phyloP scores from a whole-genome alignment of 768 basidiomycete species.

The Imleria badia region DNA sequence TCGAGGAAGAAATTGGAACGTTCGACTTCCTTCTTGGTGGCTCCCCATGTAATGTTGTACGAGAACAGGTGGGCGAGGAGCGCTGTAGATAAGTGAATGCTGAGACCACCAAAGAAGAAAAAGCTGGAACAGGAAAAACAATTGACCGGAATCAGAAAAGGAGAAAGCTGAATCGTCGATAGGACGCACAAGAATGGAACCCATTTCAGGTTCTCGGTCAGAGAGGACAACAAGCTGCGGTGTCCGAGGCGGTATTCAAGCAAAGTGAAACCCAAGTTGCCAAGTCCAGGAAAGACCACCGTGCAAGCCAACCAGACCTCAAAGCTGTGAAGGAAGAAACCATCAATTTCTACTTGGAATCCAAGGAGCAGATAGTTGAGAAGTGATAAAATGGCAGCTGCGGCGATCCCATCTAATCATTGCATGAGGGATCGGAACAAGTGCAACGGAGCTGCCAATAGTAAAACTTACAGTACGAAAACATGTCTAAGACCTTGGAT shows the following conservation, averaged over 20 bases:
- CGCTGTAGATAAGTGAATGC: constrained; percentile 51
- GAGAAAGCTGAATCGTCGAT: neutral
- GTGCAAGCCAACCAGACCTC: constrained; percentile 81
- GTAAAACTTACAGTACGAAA: constrained; percentile 46
- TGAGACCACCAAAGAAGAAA: constrained; percentile 58
- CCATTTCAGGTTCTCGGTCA: constrained; percentile 30
- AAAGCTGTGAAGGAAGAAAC: constrained; percentile 74
- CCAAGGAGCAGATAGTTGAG: constrained; percentile 80
- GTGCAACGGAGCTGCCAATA: neutral
- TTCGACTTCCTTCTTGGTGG: constrained; percentile 81
- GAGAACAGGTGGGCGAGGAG: constrained; percentile 57
- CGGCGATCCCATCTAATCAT: constrained; percentile 55
- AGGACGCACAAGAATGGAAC: constrained; percentile 39
- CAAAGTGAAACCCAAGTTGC: constrained; percentile 71
- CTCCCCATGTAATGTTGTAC: constrained; percentile 59
- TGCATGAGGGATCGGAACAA: neutral
- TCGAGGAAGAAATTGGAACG: constrained; percentile 76
- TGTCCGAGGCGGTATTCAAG: constrained; percentile 72
- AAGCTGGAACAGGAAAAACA: constrained; percentile 23
- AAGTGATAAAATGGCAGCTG: constrained; percentile 59
- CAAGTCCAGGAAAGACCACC: constrained; percentile 72
- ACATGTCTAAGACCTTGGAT: constrained; percentile 38
- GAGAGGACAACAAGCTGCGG: constrained; percentile 17
- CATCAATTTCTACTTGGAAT: constrained; percentile 66
- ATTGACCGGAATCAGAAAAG: neutral